phyloP scores from a whole-genome alignment of 2,329 filamentous ascomycete genomes.

The Colletotrichum incanum region DNA sequence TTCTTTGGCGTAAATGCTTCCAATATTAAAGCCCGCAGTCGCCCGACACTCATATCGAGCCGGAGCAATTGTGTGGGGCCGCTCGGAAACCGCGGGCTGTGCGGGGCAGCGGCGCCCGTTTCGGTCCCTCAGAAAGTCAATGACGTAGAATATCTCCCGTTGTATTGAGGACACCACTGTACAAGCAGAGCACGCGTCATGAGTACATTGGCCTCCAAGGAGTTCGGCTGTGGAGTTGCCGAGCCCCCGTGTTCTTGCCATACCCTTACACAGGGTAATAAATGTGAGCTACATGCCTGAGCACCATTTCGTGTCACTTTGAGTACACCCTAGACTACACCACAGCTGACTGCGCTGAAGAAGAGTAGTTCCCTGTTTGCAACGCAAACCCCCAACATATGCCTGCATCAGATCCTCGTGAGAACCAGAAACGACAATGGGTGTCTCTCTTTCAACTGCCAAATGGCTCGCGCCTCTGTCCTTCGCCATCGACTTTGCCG shows the following conservation, averaged over 20 bases:
- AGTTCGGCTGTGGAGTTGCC: too few species aligned
- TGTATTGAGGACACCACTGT: too few species aligned
- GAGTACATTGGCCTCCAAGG: background rate
- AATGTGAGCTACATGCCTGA: background rate
- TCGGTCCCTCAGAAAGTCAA: background rate
- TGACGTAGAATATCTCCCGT: constrained; percentile 4
- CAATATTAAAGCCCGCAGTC: too few species aligned
- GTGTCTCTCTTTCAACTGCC: constrained; percentile 67
- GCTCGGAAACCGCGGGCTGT: too few species aligned
- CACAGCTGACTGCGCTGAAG: background rate
- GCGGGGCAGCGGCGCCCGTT: background rate
- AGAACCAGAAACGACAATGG: constrained; percentile 56
- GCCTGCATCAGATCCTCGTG: too few species aligned
- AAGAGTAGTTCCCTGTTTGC: too few species aligned
- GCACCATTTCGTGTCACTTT: background rate
- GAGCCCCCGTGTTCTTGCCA: background rate
- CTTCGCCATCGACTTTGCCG: constrained; percentile 70
- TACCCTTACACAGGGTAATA: background rate
- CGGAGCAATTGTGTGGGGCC: background rate
- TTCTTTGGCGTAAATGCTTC: background rate
- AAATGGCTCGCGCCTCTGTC: constrained; percentile 68
- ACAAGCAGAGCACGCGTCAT: background rate
- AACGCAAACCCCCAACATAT: background rate
- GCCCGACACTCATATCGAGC: background rate
- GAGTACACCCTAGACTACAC: background rate